A percentile compares a stretch with the other conserved stretches of the same genome.
Evolutionary conservation across 306 rosid species (phyloP).

Genomic region (Cucurbita maxima): DNA sequence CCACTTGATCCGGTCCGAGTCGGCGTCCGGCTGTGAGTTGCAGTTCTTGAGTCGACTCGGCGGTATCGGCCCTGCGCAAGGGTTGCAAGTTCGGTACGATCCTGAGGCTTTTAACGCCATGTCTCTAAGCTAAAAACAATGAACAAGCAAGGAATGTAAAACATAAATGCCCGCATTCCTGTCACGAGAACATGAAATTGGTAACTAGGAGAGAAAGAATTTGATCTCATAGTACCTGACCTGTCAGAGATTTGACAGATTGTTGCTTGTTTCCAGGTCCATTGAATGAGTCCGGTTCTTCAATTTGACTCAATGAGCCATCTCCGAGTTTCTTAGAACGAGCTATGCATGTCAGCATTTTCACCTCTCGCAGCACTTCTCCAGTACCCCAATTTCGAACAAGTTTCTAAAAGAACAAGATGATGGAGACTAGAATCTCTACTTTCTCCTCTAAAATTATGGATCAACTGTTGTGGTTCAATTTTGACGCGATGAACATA

Average conservation of each 20-base stretch:
- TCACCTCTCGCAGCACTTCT: constrained; percentile 4
- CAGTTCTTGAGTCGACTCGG: constrained; percentile 23
- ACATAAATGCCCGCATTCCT: background rate
- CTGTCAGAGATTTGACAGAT: constrained; percentile 61
- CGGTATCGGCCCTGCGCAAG: constrained; percentile 45
- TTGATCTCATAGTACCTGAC: constrained; percentile 37
- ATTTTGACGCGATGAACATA: constrained; percentile 3
- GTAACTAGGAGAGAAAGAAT: background rate
- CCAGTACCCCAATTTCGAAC: background rate
- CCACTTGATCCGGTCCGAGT: constrained; percentile 64
- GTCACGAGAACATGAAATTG: background rate
- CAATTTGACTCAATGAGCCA: constrained; percentile 45
- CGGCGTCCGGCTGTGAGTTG: constrained; percentile 48
- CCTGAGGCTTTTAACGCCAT: constrained; percentile 96
- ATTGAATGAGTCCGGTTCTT: constrained; percentile 40
- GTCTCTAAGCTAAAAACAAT: constrained; percentile 45
- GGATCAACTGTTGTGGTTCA: background rate
- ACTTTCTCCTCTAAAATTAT: background rate
- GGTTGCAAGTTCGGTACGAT: constrained; percentile 62
- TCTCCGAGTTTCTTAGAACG: constrained; percentile 74
- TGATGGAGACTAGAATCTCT: background rate
- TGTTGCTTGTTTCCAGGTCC: constrained; percentile 27
- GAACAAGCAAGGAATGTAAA: background rate
- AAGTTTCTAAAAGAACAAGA: background rate
- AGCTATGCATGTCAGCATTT: constrained; percentile 85